Evolutionary conservation across 257 asterid species (phyloP).

Genomic region (Penstemon newberryi): DNA sequence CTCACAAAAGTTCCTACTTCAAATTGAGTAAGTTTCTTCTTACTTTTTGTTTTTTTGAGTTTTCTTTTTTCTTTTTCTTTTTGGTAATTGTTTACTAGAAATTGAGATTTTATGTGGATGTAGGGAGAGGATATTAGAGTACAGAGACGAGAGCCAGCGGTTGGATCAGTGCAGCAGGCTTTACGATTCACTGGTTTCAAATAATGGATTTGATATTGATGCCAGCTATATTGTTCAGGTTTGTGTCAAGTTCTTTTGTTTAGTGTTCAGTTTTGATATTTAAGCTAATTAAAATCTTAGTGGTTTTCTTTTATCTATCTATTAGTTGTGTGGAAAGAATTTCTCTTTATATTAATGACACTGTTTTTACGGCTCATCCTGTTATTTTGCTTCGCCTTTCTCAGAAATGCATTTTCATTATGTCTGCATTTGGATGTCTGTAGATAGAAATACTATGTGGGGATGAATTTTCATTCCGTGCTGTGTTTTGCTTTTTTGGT

Average conservation of each 20-base stretch:
- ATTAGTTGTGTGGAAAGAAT: not conserved
- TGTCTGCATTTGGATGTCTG: slow-evolving; percentile 10
- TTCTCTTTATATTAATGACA: slow-evolving; percentile 1
- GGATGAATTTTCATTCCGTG: not conserved
- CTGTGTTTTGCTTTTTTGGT: slow-evolving; percentile 2
- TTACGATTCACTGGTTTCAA: slow-evolving; percentile 77
- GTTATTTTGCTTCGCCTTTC: not conserved
- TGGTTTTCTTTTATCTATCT: slow-evolving; percentile 10
- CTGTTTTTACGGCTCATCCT: not conserved
- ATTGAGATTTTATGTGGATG: slow-evolving; percentile 27
- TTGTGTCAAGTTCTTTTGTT: not conserved
- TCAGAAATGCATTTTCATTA: slow-evolving; percentile 19
- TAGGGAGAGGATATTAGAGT: slow-evolving; percentile 86
- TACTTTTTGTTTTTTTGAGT: not conserved
- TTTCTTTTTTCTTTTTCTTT: not conserved
- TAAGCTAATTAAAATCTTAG: not conserved
- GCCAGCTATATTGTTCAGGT: slow-evolving; percentile 88
- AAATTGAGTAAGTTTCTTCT: slow-evolving; percentile 62
- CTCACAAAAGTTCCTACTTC: slow-evolving; percentile 79
- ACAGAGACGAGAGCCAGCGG: slow-evolving; percentile 89
- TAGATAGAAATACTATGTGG: not conserved
- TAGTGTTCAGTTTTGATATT: not conserved
- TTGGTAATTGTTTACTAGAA: slow-evolving; percentile 6
- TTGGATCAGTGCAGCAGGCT: slow-evolving; percentile 88
- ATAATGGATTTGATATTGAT: slow-evolving; percentile 82